phyloP scores from a whole-genome alignment of 164 flowering plant genomes.

The Malania oleifera region DNA sequence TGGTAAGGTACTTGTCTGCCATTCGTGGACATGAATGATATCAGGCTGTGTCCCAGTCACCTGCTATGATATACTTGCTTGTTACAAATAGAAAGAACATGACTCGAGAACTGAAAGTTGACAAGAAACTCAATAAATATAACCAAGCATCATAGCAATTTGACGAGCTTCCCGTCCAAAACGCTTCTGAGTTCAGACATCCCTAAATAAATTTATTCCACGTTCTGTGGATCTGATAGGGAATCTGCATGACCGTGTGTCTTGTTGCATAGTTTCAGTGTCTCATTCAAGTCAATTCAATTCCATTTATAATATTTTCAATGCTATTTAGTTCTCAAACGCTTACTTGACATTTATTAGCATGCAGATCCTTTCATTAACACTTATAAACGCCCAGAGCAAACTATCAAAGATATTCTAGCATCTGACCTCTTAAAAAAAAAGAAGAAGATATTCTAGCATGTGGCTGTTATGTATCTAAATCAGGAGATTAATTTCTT shows the following conservation, averaged over 20 bases:
- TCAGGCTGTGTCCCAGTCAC: constrained; percentile 57
- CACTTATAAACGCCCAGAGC: too few species aligned
- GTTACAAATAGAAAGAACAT: background rate
- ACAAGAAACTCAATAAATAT: background rate
- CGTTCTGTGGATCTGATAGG: background rate
- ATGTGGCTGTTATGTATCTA: too few species aligned
- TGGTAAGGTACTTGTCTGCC: constrained; percentile 62
- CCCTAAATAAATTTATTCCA: background rate
- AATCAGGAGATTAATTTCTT: too few species aligned
- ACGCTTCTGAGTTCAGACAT: background rate
- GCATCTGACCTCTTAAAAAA: too few species aligned
- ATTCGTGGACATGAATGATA: constrained; percentile 67
- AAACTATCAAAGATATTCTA: too few species aligned
- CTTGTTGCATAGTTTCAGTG: constrained; percentile 1
- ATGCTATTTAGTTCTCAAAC: too few species aligned
- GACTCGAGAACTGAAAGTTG: background rate
- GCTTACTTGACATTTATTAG: too few species aligned
- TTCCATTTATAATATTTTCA: too few species aligned
- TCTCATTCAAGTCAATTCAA: too few species aligned
- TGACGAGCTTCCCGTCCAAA: background rate
- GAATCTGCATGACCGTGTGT: background rate
- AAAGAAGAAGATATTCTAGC: too few species aligned
- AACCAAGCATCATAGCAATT: background rate
- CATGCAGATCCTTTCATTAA: too few species aligned
- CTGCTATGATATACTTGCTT: constrained; percentile 23